Percentiles rank a stretch among this genome's conserved stretches.
These are phyloP conservation scores for Ogataea paradorogensis DNA, from an alignment of 805 yeast genomes.

Conservation along the genomic window DNA sequence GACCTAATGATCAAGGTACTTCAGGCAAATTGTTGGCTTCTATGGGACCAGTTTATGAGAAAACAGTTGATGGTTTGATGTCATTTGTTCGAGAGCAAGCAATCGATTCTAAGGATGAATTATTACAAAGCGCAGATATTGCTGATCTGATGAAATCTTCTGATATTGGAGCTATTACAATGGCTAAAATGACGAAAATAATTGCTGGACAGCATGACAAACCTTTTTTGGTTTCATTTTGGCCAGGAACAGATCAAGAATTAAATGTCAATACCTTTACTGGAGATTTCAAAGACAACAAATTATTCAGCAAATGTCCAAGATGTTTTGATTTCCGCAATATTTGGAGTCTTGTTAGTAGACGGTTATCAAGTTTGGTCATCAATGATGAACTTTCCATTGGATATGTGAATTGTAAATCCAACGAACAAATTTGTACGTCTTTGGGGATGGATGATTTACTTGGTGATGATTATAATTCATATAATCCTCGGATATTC, in stretches of 20 bases:
- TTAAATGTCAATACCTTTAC: slow-evolving; percentile 34
- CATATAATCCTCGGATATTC: slow-evolving; percentile 25
- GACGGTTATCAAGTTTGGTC: slow-evolving; percentile 34
- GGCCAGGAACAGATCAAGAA: slow-evolving; percentile 54
- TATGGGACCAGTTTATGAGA: slow-evolving; percentile 45
- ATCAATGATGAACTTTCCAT: slow-evolving; percentile 18
- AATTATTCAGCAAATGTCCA: slow-evolving; percentile 42
- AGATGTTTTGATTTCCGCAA: slow-evolving; percentile 51
- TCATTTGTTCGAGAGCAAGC: slow-evolving; percentile 54
- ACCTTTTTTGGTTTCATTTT: slow-evolving; percentile 61
- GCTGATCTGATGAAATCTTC: slow-evolving; percentile 6
- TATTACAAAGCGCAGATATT: slow-evolving; percentile 44
- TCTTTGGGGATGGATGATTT: slow-evolving; percentile 45
- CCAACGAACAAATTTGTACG: slow-evolving; percentile 49
- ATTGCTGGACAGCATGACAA: slow-evolving; percentile 47
- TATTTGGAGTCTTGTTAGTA: slow-evolving; percentile 57
- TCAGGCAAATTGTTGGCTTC: slow-evolving; percentile 38
- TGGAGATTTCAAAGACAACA: slow-evolving; percentile 32
- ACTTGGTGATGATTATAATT: slow-evolving; percentile 11
- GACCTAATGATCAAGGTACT: slow-evolving; percentile 45
- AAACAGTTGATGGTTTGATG: slow-evolving; percentile 48
- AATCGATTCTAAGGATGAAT: slow-evolving; percentile 39
- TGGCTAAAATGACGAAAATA: slow-evolving; percentile 43
- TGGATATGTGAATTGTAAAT: slow-evolving; percentile 59
- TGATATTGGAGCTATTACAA: slow-evolving; percentile 20